Evolutionary conservation across 768 basidiomycete genomes (phyloP).

Genomic region (Russula virescens): DNA sequence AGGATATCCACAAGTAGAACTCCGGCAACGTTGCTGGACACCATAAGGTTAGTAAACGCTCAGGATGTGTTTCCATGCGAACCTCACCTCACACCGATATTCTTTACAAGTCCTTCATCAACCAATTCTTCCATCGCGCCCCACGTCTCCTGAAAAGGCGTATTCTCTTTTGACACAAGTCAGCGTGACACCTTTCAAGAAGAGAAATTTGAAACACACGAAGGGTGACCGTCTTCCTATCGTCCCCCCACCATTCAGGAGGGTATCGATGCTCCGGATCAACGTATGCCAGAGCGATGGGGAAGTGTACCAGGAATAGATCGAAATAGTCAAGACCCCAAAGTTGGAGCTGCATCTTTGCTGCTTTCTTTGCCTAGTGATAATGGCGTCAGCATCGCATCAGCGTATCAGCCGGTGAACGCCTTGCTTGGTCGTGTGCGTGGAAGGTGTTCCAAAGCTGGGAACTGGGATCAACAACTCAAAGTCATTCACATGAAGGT

Average conservation of each 20-base stretch:
- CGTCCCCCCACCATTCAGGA: conserved; percentile 75
- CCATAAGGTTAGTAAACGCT: background rate
- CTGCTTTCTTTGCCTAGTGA: conserved; percentile 45
- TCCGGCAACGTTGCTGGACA: conserved; percentile 64
- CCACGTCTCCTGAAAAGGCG: conserved; percentile 81
- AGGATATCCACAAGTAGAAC: conserved; percentile 68
- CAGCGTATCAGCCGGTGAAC: background rate
- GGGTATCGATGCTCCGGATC: conserved; percentile 73
- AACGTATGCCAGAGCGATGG: conserved; percentile 74
- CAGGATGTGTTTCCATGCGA: conserved; percentile 1
- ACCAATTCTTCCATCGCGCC: conserved; percentile 73
- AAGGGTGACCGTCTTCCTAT: conserved; percentile 55
- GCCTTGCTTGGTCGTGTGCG: conserved; percentile 61
- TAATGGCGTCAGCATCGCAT: background rate
- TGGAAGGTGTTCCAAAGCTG: conserved; percentile 91
- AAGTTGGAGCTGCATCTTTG: conserved; percentile 60
- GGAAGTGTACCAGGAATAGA: conserved; percentile 81
- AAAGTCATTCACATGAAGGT: background rate
- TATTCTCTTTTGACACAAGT: conserved; percentile 41
- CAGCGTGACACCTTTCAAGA: background rate
- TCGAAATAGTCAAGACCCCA: conserved; percentile 89
- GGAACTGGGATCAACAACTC: conserved; percentile 5
- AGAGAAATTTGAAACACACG: conserved; percentile 36
- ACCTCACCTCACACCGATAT: conserved; percentile 81
- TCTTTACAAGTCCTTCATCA: conserved; percentile 62